phyloP scores from a whole-genome alignment of 1,284 basidiomycete genomes.

The Serendipita sp. region DNA sequence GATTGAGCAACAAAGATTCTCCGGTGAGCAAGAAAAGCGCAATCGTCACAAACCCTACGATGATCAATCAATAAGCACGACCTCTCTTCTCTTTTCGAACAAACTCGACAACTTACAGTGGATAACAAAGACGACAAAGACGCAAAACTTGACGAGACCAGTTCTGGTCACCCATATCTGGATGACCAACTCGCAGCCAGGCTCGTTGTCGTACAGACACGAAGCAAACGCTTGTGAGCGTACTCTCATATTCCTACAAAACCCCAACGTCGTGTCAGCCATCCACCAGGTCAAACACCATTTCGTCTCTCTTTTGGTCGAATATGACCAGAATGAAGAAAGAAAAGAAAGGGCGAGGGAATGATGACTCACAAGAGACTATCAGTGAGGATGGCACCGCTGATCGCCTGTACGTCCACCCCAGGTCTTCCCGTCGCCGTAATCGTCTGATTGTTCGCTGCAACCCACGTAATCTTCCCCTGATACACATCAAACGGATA shows the following conservation, averaged over 20 bases:
- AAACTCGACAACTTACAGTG: background rate
- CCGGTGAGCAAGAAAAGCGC: background rate
- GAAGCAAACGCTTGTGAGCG: background rate
- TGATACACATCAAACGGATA: constrained; percentile 1
- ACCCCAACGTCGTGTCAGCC: too few species aligned
- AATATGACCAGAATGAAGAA: background rate
- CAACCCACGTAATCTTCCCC: background rate
- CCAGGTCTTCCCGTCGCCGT: background rate
- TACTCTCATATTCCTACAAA: background rate
- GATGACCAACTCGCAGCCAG: background rate
- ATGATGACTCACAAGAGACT: background rate
- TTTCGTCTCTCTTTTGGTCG: too few species aligned
- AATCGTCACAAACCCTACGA: constrained; percentile 1
- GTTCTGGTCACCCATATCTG: background rate
- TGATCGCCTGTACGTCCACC: background rate
- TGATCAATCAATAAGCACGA: background rate
- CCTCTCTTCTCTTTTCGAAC: background rate
- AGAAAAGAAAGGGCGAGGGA: background rate
- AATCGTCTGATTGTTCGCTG: background rate
- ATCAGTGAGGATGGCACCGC: background rate
- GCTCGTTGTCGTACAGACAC: background rate
- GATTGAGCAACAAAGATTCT: background rate
- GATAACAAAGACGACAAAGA: background rate
- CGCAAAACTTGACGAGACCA: constrained; percentile 3
- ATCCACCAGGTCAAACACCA: too few species aligned